Base-by-base conservation (phyloP, 2,329 filamentous ascomycete genomes). In the Colletotrichum echinochloae region DNA sequence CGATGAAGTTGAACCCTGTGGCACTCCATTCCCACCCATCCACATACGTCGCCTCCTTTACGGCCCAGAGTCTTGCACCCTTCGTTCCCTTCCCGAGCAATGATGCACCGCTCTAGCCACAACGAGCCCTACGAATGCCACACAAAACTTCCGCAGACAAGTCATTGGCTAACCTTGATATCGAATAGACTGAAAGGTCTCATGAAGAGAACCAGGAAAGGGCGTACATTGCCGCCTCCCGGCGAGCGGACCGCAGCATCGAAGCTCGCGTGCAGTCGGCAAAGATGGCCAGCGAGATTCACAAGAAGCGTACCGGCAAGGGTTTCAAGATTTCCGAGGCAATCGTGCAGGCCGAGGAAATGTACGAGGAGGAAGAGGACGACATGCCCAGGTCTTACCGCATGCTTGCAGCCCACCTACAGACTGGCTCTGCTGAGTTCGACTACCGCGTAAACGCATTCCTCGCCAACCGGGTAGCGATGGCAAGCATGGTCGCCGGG, bases 311-410 rank as follows among this genome's bases (percentile, higher is more conserved):
- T 23, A 97, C 95, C 0, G 95, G 95, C 48, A 92, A 94, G 75
- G 90, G 88, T 2, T 86, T 98, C 70, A 90, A 91, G 74, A 92
- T 98, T 68, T 94, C 92, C 33, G 92, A 95, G 79, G 89, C 96
- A 76, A 94, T 96, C 33, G 69, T 73, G 2, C 85, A 92, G 74
- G 94, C 94, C 73, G 95, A 97, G 79, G 94, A 97, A 79, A 97
- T 97, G 94, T 98, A 98, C 78, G 94, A 97, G 77, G 95, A 97
- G 80, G 93, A 97, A 77, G 94, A 97, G 63, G 93, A 97, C 74
- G 92, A 95, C 66, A 78, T 93, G 30, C 90, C 91, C 1, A 86
- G 89, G 71, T 89, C 90, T 64, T 92, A 90, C 77, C 86, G 89
- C 68, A 83, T 89, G 18, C 82, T 94, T 39, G 89, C 88, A 18